Conservation (phyloP, 2,329 filamentous ascomycete genomes). For the Simplicillium aogashimaense region DNA sequence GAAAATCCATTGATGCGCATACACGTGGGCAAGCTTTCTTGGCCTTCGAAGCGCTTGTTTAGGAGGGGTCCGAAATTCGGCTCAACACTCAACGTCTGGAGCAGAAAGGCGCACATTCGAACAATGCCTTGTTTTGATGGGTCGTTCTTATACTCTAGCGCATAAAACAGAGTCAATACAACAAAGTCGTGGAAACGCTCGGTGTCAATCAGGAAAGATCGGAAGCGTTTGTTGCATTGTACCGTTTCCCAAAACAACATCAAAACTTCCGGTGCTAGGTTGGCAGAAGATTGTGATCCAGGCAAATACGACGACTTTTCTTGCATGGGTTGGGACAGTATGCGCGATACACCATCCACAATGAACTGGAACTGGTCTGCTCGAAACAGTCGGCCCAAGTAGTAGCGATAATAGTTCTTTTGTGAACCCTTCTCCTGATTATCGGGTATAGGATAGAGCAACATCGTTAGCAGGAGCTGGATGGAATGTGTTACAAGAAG, state of each 20-base stretch:
- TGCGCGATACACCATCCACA: slow-evolving; percentile 85
- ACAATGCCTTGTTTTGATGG: slow-evolving; percentile 83
- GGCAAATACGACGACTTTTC: slow-evolving; percentile 82
- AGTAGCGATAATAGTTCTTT: slow-evolving; percentile 92
- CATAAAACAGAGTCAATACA: slow-evolving; percentile 83
- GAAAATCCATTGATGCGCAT: slow-evolving; percentile 78
- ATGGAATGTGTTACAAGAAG: slow-evolving; percentile 85
- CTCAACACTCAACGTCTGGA: slow-evolving; percentile 92
- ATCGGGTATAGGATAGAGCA: slow-evolving; percentile 84
- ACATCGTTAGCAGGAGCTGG: slow-evolving; percentile 75
- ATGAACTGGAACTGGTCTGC: slow-evolving; percentile 97
- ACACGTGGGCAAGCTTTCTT: slow-evolving; percentile 73
- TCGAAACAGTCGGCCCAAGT: slow-evolving; percentile 78
- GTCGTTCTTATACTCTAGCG: slow-evolving; percentile 80
- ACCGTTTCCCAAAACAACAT: slow-evolving; percentile 97
- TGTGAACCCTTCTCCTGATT: slow-evolving; percentile 50
- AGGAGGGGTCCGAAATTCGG: slow-evolving; percentile 81
- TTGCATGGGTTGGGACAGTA: slow-evolving; percentile 86
- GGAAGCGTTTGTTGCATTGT: slow-evolving; percentile 95
- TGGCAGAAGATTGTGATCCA: slow-evolving; percentile 67
- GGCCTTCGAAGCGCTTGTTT: slow-evolving; percentile 79
- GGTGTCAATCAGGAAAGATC: slow-evolving; percentile 94
- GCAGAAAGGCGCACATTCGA: slow-evolving; percentile 92
- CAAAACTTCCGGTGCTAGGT: slow-evolving; percentile 89
- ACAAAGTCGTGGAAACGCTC: slow-evolving; percentile 89